A percentile compares a stretch with the other conserved stretches of the same genome.
These are phyloP conservation scores for Allomyces macrogynus DNA, from an alignment of 192 early-diverging fungal species.

Conservation along the genomic window DNA sequence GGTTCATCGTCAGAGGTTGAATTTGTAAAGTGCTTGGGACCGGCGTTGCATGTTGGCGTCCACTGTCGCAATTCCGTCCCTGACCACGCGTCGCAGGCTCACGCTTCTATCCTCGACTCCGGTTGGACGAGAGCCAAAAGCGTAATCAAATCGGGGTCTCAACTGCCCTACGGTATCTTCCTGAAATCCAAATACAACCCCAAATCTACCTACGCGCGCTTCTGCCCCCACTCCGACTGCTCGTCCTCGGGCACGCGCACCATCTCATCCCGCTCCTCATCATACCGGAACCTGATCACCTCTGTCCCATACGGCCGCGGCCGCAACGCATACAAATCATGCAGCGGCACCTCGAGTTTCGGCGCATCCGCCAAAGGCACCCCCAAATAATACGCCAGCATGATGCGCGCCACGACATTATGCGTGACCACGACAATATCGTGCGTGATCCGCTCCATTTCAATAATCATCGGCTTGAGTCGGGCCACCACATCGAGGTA, in stretches of 20 bases:
- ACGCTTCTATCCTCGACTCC: too few species aligned
- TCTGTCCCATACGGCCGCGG: conserved; percentile 63
- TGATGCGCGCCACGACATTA: conserved; percentile 70
- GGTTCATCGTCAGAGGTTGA: too few species aligned
- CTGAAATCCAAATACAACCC: too few species aligned
- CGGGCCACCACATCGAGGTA: conserved; percentile 87
- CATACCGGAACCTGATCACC: background rate
- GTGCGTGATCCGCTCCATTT: conserved; percentile 79
- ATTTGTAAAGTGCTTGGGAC: too few species aligned
- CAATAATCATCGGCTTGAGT: conserved; percentile 78
- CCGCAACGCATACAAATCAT: conserved; percentile 55
- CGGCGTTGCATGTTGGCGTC: too few species aligned
- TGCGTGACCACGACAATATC: conserved; percentile 79
- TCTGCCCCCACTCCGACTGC: too few species aligned
- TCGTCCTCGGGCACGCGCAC: background rate
- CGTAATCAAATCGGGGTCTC: too few species aligned
- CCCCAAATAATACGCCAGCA: conserved; percentile 78
- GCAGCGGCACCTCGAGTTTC: conserved; percentile 55
- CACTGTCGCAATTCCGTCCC: too few species aligned
- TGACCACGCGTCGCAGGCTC: too few species aligned
- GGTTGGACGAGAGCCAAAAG: too few species aligned
- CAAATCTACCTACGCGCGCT: too few species aligned
- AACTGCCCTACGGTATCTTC: too few species aligned
- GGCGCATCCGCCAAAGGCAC: conserved; percentile 62
- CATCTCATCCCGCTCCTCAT: background rate